These are phyloP conservation scores for Pseudomicrostroma phylloplanum DNA, from an alignment of 1,284 basidiomycete species.

Conservation along the genomic window DNA sequence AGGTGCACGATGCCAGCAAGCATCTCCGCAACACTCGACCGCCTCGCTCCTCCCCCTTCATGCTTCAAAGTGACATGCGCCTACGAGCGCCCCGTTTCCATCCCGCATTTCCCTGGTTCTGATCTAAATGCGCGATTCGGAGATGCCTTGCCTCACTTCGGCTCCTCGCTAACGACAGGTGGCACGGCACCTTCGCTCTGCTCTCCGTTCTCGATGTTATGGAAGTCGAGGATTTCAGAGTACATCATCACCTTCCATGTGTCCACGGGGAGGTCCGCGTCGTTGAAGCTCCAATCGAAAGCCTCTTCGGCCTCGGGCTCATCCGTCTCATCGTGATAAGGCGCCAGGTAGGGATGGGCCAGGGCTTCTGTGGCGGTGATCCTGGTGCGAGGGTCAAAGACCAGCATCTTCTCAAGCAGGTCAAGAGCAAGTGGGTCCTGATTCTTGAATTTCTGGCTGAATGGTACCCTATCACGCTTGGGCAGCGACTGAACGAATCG, in stretches of 20 bases:
- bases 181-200: constrained; percentile 9
- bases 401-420: constrained; percentile 96
- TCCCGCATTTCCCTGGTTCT: too few species aligned
- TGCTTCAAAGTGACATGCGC: too few species aligned
- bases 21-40: too few species aligned
- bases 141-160: neutral
- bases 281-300: constrained; percentile 99
- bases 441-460: constrained; percentile 85
- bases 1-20: too few species aligned
- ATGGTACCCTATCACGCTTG: constrained; percentile 89
- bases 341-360: constrained; percentile 85
- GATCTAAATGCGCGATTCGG: too few species aligned
- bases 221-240: constrained; percentile 51
- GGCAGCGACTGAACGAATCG: constrained; percentile 96
- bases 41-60: too few species aligned
- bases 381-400: constrained; percentile 93
- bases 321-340: constrained; percentile 97
- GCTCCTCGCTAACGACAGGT: constrained; percentile 7
- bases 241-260: constrained; percentile 85
- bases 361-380: constrained; percentile 91
- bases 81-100: too few species aligned
- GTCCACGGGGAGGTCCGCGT: constrained; percentile 97
- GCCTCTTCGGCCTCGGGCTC: constrained; percentile 89
- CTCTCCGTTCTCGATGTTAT: constrained; percentile 8
- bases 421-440: constrained; percentile 87